Percentiles rank a stretch among this genome's conserved stretches.
Evolutionary conservation across 2,329 filamentous ascomycete species (phyloP).

Genomic region (Malbranchea cinnamomea): DNA sequence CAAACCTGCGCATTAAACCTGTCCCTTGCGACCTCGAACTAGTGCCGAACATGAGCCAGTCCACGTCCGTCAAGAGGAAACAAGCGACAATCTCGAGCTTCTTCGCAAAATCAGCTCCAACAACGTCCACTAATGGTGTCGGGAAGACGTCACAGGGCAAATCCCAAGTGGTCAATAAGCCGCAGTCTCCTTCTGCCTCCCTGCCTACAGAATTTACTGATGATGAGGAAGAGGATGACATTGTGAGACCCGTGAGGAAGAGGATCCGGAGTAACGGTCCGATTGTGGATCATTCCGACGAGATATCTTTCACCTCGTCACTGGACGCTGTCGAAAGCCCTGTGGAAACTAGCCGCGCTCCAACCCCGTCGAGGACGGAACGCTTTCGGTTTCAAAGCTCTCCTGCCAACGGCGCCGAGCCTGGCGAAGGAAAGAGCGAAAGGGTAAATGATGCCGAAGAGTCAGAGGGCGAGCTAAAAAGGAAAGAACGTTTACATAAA

Average conservation of each 20-base stretch:
- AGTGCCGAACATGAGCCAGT: slow-evolving; percentile 10
- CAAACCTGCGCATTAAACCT: too few species aligned
- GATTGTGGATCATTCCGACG: slow-evolving; percentile 7
- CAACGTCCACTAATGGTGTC: slow-evolving; percentile 9
- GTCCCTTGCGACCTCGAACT: too few species aligned
- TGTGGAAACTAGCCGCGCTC: slow-evolving; percentile 9
- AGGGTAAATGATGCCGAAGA: slow-evolving; percentile 27
- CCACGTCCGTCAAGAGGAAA: slow-evolving; percentile 21
- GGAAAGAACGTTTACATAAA: slow-evolving; percentile 59
- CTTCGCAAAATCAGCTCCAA: slow-evolving; percentile 47
- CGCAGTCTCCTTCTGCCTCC: too few species aligned
- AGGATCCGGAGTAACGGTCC: slow-evolving; percentile 20
- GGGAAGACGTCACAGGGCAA: neutral
- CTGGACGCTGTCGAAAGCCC: slow-evolving; percentile 5
- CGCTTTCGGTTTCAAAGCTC: slow-evolving; percentile 45
- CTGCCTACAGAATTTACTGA: slow-evolving; percentile 18
- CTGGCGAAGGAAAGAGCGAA: slow-evolving; percentile 16
- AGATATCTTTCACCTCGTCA: slow-evolving; percentile 6
- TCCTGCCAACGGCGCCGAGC: slow-evolving; percentile 13
- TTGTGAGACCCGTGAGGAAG: slow-evolving; percentile 27
- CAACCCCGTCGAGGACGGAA: slow-evolving; percentile 36
- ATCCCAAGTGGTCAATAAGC: too few species aligned
- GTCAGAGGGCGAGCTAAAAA: slow-evolving; percentile 38
- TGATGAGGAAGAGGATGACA: slow-evolving; percentile 23
- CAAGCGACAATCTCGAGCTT: slow-evolving; percentile 79